A percentile compares a stretch with the other conserved stretches of the same genome.
phyloP scores from a whole-genome alignment of 1,284 basidiomycete genomes.

The Termitomyces sp. region DNA sequence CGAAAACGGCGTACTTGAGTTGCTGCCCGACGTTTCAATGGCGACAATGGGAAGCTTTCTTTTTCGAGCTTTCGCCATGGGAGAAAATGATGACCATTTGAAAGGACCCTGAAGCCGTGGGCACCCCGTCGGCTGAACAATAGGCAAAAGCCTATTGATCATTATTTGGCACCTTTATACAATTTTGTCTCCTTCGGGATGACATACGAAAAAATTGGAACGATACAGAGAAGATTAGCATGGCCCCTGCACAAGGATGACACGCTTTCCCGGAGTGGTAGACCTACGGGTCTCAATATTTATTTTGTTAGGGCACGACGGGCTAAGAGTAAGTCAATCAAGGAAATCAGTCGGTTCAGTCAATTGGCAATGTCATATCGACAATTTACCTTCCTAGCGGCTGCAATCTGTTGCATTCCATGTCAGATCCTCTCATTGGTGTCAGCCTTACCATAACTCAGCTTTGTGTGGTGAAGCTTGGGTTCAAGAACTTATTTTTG shows the following conservation, averaged over 20 bases:
- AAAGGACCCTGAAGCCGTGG: not conserved
- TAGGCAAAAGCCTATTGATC: constrained; percentile 2
- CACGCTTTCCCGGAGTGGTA: constrained; percentile 13
- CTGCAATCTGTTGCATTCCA: too few relatives aligned
- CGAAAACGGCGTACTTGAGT: constrained; percentile 38
- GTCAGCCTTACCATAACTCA: too few relatives aligned
- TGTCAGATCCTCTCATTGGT: too few relatives aligned
- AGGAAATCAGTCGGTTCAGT: too few relatives aligned
- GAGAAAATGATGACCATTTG: not conserved
- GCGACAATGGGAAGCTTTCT: constrained; percentile 38
- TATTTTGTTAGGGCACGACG: too few relatives aligned
- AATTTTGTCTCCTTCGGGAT: constrained; percentile 5
- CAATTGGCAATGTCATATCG: too few relatives aligned
- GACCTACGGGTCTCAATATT: constrained; percentile 13
- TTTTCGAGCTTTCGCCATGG: constrained; percentile 41
- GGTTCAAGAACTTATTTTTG: too few relatives aligned
- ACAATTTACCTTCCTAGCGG: too few relatives aligned
- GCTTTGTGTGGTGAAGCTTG: too few relatives aligned
- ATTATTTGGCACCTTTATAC: not conserved
- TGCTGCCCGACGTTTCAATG: constrained; percentile 9
- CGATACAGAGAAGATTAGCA: constrained; percentile 13
- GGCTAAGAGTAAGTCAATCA: too few relatives aligned
- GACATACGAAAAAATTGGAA: constrained; percentile 14
- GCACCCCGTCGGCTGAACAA: constrained; percentile 4
- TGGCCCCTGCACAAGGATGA: constrained; percentile 14